phyloP scores from a whole-genome alignment of 2,329 filamentous ascomycete genomes.

The Reticulascus tulasneorum region DNA sequence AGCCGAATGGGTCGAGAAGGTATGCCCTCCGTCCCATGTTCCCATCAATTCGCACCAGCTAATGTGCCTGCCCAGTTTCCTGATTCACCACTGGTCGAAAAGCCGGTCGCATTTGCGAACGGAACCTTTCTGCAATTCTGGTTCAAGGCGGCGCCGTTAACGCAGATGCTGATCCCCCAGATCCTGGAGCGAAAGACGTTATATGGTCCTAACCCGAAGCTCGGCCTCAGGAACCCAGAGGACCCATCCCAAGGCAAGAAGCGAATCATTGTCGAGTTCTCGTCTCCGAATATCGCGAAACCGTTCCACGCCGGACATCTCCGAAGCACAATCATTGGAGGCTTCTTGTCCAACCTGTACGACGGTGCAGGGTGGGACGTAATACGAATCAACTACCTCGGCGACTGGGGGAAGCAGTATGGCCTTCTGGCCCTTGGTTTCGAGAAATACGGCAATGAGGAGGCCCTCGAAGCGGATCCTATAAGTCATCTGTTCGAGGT shows the following conservation, averaged over 20 bases:
- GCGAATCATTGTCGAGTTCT: conserved; percentile 74
- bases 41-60: conserved; percentile 5
- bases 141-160: conserved; percentile 67
- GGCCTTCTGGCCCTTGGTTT: conserved; percentile 71
- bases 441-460: conserved; percentile 70
- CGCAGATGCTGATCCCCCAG: conserved; percentile 62
- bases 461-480: conserved; percentile 65
- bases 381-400: conserved; percentile 70
- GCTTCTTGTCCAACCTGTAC: conserved; percentile 71
- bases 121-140: conserved; percentile 76
- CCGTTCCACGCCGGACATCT: conserved; percentile 78
- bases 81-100: conserved; percentile 68
- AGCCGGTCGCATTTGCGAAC: conserved; percentile 51
- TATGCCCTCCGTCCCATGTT: conserved; percentile 22
- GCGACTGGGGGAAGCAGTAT: conserved; percentile 79
- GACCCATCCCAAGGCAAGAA: conserved; percentile 60
- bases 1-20: conserved; percentile 58
- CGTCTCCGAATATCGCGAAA: conserved; percentile 82
- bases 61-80: conserved; percentile 56
- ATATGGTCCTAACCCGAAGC: conserved; percentile 61
- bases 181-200: conserved; percentile 58
- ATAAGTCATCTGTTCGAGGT: conserved; percentile 81
- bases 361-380: conserved; percentile 70
- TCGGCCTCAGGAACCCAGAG: conserved; percentile 58
- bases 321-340: conserved; percentile 74